These are phyloP conservation scores for Bruguiera hainesii DNA, from an alignment of 441 rosid genomes.

Conservation along the genomic window DNA sequence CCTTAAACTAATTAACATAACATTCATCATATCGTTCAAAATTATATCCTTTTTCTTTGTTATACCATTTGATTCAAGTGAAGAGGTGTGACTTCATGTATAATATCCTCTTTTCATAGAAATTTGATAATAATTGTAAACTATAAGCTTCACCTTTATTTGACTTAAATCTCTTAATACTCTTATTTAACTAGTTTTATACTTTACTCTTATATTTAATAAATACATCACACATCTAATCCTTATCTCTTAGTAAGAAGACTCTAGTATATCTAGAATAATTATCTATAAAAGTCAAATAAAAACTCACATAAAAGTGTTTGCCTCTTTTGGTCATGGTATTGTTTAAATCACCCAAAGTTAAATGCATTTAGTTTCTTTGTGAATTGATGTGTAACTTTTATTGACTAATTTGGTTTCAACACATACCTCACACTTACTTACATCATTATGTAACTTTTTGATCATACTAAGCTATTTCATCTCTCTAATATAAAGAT, in stretches of 20 bases:
- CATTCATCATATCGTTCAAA: neutral
- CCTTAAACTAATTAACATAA: neutral
- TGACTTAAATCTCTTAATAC: neutral
- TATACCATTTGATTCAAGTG: neutral
- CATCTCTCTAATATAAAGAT: neutral
- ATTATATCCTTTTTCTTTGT: neutral
- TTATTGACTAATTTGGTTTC: neutral
- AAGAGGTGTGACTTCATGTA: neutral
- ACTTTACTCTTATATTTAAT: neutral
- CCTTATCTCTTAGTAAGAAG: neutral
- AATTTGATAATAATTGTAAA: neutral
- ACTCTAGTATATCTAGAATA: neutral
- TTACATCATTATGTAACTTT: neutral
- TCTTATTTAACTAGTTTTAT: neutral
- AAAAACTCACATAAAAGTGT: too few relatives aligned
- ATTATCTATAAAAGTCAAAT: neutral
- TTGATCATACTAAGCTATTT: neutral
- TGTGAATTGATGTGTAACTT: neutral
- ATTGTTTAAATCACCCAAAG: neutral
- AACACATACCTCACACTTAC: slow-evolving; percentile 5
- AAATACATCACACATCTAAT: neutral
- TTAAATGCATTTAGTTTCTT: neutral
- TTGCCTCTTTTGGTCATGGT: neutral
- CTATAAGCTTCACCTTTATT: neutral
- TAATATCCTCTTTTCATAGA: neutral